A percentile compares a stretch with the other conserved stretches of the same genome.
Conservation (phyloP, 306 rosid species). For the Rosa rugosa region DNA sequence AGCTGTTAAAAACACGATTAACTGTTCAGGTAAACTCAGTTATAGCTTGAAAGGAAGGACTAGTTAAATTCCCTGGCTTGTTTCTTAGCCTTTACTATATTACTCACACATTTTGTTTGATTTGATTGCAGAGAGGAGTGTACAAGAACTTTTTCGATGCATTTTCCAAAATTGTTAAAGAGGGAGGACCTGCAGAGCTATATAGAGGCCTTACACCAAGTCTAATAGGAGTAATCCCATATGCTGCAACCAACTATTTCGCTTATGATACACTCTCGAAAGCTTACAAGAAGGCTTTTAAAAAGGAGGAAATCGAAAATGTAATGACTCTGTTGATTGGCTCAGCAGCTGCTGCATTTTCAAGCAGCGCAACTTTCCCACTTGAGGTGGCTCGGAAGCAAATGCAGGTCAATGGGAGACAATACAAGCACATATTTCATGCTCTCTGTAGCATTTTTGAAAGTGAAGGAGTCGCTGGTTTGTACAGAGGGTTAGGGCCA, state of each 20-base stretch:
- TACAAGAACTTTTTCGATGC: slow-evolving; percentile 60
- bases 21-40: slow-evolving; percentile 51
- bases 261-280: slow-evolving; percentile 71
- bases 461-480: slow-evolving; percentile 55
- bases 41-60: background rate
- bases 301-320: slow-evolving; percentile 62
- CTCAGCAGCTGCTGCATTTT: slow-evolving; percentile 71
- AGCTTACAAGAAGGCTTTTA: slow-evolving; percentile 48
- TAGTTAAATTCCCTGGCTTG: background rate
- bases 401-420: slow-evolving; percentile 79
- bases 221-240: slow-evolving; percentile 74
- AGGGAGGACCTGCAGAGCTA: slow-evolving; percentile 79
- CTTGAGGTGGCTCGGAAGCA: slow-evolving; percentile 83
- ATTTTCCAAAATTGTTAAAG: slow-evolving; percentile 44
- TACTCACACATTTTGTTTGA: background rate
- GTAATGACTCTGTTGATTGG: slow-evolving; percentile 64
- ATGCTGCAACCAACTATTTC: slow-evolving; percentile 74
- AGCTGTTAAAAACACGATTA: slow-evolving; percentile 68
- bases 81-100: background rate
- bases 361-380: slow-evolving; percentile 79
- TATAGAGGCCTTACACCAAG: slow-evolving; percentile 78
- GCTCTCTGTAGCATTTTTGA: slow-evolving; percentile 61
- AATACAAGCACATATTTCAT: slow-evolving; percentile 59
- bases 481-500: slow-evolving; percentile 71
- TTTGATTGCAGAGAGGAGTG: slow-evolving; percentile 60